phyloP scores from a whole-genome alignment of 805 yeast species.

The Phaffomyces antillensis region DNA sequence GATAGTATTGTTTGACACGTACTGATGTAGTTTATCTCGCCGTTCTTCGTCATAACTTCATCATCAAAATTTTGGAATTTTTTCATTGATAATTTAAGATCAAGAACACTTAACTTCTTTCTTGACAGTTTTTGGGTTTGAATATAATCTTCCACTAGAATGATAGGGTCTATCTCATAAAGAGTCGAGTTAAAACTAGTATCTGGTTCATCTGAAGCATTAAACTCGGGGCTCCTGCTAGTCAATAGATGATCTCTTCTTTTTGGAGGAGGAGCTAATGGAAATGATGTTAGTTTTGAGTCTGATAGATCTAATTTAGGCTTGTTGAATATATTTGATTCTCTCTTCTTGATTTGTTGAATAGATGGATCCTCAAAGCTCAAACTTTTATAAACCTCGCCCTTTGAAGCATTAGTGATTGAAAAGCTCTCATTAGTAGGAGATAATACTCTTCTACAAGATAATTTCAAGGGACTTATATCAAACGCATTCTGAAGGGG shows the following conservation, averaged over 20 bases:
- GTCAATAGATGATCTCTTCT: background rate
- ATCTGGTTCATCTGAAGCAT: constrained; percentile 7
- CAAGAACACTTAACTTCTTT: constrained; percentile 27
- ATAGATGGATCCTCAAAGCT: background rate
- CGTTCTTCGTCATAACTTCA: background rate
- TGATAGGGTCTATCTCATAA: constrained; percentile 26
- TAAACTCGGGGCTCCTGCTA: constrained; percentile 14
- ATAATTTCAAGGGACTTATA: background rate
- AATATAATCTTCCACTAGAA: constrained; percentile 53
- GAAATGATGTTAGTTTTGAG: constrained; percentile 30
- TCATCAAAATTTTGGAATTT: constrained; percentile 2
- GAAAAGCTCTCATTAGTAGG: background rate
- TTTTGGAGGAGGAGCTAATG: constrained; percentile 27
- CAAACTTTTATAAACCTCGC: background rate
- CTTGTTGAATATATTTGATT: background rate
- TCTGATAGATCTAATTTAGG: constrained; percentile 34
- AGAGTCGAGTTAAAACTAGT: constrained; percentile 10
- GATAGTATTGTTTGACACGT: background rate
- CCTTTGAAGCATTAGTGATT: background rate
- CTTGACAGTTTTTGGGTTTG: constrained; percentile 18
- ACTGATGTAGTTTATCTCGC: background rate
- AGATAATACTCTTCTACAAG: background rate
- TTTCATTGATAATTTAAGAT: constrained; percentile 26
- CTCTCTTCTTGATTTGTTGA: background rate
- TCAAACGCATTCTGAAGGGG: background rate